Base-by-base conservation (phyloP, 1,139 yeast species). In the Yamadazyma spencermartinsiae region DNA sequence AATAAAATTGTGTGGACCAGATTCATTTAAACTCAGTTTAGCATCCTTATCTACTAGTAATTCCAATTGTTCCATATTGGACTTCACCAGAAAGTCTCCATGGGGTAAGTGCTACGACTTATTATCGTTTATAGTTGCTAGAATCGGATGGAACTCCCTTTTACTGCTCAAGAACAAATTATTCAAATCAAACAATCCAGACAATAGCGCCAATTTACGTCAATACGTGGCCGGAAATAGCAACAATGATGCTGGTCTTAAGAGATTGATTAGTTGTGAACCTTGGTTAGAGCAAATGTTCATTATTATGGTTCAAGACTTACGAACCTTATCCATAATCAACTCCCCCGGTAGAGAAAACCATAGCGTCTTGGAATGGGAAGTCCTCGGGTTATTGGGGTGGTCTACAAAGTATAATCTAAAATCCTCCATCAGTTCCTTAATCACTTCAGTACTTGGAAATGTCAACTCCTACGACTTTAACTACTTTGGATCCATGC, bases 21-120 rank as follows among this genome's bases (percentile, higher is more conserved):
- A 49, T 9, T 57, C 70, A 0, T 33, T 51, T 1, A 66, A 61
- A 42, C 48, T 52, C 16, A 40, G 52, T 11, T 44, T 67, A 23
- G 58, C 73, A 1, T 60, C 71, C 3, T 68, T 58, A 43, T 66
- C 73, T 1, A 52, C 64, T 1, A 65, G 66, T 3, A 37, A 46
- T 5, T 48, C 61, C 4, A 47, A 56, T 34, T 42, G 58, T 11
- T 63, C 72, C 1, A 50, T 68, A 3, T 42, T 66, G 16, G 72
- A 68, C 39, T 69, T 68, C 43, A 54, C 56, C 31, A 52, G 54
- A 33, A 60, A 54, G 26, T 66, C 73, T 0, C 66, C 73, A 2
- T 70, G 75, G 74, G 76, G 76, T 4, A 57, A 72, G 38, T 54
- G 67, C 32, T 71, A 68, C 45, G 73, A 69, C 41, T 48, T 71